A percentile compares a stretch with the other conserved stretches of the same genome.
Conservation (phyloP, 1,284 basidiomycete species). For the Apiotrichum veenhuisii region DNA sequence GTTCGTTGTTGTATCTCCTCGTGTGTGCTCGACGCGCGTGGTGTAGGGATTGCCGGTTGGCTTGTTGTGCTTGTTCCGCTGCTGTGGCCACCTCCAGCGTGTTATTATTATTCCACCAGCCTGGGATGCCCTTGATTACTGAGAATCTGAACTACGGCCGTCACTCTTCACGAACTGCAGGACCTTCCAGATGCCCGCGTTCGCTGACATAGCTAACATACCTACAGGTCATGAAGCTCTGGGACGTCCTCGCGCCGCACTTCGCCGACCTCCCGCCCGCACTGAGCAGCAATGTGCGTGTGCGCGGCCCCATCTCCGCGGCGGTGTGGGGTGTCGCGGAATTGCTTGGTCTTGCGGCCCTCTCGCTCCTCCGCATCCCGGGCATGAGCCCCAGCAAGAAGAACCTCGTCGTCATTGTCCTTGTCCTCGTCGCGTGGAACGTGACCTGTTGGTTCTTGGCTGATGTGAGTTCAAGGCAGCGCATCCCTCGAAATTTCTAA, state of each 20-base stretch:
- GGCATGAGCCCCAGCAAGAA: slow-evolving; percentile 30
- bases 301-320: slow-evolving; percentile 29
- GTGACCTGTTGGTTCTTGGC: slow-evolving; percentile 36
- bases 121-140: too few species aligned
- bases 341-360: slow-evolving; percentile 18
- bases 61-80: too few species aligned
- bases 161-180: too few species aligned
- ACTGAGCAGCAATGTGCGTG: slow-evolving; percentile 25
- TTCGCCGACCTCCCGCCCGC: slow-evolving; percentile 30
- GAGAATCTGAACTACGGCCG: neutral
- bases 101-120: too few species aligned
- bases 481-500: neutral
- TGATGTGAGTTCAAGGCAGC: slow-evolving; percentile 25
- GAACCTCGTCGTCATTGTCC: slow-evolving; percentile 22
- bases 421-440: slow-evolving; percentile 26
- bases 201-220: slow-evolving; percentile 7
- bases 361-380: slow-evolving; percentile 38
- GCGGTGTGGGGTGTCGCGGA: slow-evolving; percentile 33
- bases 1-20: neutral
- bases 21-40: neutral
- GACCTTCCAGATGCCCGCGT: neutral
- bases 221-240: slow-evolving; percentile 40
- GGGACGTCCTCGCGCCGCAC: slow-evolving; percentile 42
- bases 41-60: too few species aligned
- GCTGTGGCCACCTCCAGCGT: too few species aligned